Conservation (phyloP, 768 basidiomycete species). For the Lyophyllum decastes region DNA sequence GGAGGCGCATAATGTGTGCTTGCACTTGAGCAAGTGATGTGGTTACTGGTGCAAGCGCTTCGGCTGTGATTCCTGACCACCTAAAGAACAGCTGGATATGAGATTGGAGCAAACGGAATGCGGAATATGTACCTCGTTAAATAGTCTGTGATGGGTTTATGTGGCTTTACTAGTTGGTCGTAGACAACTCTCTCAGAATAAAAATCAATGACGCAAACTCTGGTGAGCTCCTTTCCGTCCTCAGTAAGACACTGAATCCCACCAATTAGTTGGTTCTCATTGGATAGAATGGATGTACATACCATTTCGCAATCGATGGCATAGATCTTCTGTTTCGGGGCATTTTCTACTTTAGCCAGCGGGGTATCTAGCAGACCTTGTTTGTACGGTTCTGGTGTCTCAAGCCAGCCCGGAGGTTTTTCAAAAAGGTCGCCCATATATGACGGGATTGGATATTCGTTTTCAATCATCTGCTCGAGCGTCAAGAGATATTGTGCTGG, state of each 20-base stretch:
- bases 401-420: conserved; percentile 74
- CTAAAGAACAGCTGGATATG: conserved; percentile 33
- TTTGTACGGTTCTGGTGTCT: conserved; percentile 60
- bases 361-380: conserved; percentile 27
- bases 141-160: conserved; percentile 85
- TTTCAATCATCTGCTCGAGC: conserved; percentile 88
- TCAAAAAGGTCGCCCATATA: conserved; percentile 77
- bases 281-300: conserved; percentile 19
- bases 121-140: conserved; percentile 69
- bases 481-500: conserved; percentile 75
- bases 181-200: conserved; percentile 72
- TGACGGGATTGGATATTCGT: conserved; percentile 88
- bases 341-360: conserved; percentile 25
- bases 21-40: conserved; percentile 85
- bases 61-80: conserved; percentile 92
- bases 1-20: conserved; percentile 59
- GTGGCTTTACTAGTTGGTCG: conserved; percentile 88
- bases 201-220: conserved; percentile 84
- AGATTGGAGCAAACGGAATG: neutral
- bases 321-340: conserved; percentile 54
- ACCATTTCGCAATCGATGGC: conserved; percentile 99
- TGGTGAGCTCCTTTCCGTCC: conserved; percentile 86
- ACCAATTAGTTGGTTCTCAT: neutral
- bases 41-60: conserved; percentile 64
- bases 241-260: conserved; percentile 76